Evolutionary conservation across 768 basidiomycete species (phyloP), one percentile per base, ranked within the genome.

Genomic region (Xanthoconium purpureum): DNA sequence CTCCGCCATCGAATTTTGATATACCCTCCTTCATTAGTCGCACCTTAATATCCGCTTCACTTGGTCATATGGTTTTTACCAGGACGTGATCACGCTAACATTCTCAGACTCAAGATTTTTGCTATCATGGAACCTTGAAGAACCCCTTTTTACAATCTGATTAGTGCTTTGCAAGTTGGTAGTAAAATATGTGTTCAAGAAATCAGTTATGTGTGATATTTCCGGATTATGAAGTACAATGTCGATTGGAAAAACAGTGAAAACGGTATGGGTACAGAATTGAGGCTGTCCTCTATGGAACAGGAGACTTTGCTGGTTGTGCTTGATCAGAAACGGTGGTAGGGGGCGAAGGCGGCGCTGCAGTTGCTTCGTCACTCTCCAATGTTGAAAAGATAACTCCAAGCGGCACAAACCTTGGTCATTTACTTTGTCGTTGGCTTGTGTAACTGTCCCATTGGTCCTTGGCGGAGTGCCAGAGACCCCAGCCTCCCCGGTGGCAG

Each of bases 1-100:
- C 67, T 71, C 68, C 65, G 40, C 40, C 68, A 69, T 74, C 67
- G 70, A 73, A 62, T 67, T 63, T 62, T 69, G 68, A 63, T 73
- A 74, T 72, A 72, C 72, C 72, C 61, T 38, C 57, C 24, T 60
- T 64, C 63, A 66, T 57, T 72, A 72, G 66, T 58, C 42, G 59
- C 72, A 67, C 65, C 61, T 66, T 72, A 73, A 72, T 72, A 71
- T 72, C 65, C 71, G 60, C 56, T 71, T 72, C 63, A 60, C 61
- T 64, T 63, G 71, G 59, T 61, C 69, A 69, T 72, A 69, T 62
- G 71, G 56, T 62, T 57, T 61, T 67, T 70, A 56, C 62, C 64
- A 61, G 63, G 63, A 66, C 50, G 61, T 57, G 60, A 59, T 68
- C 59, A 64, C 59, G 52, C 66, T 69, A 55, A 67, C 67, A 59